Evolutionary conservation across 441 rosid species (phyloP), one percentile per base, ranked within the genome.

Genomic region (Pelargonium australe): DNA sequence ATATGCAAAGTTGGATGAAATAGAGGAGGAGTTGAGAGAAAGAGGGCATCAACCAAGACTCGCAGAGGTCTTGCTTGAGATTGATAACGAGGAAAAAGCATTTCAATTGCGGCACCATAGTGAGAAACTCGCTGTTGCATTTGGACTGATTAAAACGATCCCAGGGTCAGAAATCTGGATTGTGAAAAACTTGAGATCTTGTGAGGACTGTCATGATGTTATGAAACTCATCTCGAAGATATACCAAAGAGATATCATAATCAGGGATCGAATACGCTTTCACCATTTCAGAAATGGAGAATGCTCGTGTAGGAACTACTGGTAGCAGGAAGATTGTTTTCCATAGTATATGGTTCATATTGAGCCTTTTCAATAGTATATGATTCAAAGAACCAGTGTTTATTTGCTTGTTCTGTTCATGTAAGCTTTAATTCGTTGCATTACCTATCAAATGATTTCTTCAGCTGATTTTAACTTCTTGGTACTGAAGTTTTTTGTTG

Each of bases 161-260:
- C 65, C 71, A 23, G 76, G 71, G 12, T 76, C 70, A 1, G 65
- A 70, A 14, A 67, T 72, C 61, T n/a, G 13, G 73, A 76, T 60
- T 13, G 65, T 64, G 41, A 65, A 76, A 64, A 76, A 65, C 70
- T 64, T 68, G 40, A 37, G 14, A 23, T 64, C 61, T 47, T 68
- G 72, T 55, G 68, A 43, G 40, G 70, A 68, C 53, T 76, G 64
- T 60, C 67, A 13, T 60, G 41, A 70, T 5, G 69, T 53, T 12
- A 76, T 31, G 23, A 49, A 68, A 57, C 61, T 53, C 13, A 63
- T 76, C 19, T 58, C 76, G 13, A 72, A 45, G 62, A 58, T 76
- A 28, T 66, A 62, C 9, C 12, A 62, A 17, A 20, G 63, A 17
- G 47, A 57, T 20, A 72, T 71, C 44, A 64, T 14, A 34, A 67